Base-by-base conservation (phyloP, 148 eudicot species). In the Arbutus unedo region DNA sequence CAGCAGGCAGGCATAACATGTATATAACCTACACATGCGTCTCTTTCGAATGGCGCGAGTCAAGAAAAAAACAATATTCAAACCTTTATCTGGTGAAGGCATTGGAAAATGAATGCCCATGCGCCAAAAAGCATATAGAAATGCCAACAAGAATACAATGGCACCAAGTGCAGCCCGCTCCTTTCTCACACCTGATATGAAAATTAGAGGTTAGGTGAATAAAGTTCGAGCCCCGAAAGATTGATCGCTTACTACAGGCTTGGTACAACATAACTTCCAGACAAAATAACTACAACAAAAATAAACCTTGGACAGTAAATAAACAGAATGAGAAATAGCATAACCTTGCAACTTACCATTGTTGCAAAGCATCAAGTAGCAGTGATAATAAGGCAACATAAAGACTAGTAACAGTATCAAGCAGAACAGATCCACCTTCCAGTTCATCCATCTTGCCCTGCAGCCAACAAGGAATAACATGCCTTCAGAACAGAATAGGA, bases 101-200 rank as follows among this genome's bases (percentile, higher is more conserved):
- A 96, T 96, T n/a, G 99, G 99, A 87, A 96, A 96, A 81, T 96
- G 99, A 80, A 96, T 92, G 78, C 99, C 99, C 94, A 96, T 89
- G 82, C 97, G 99, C 99, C 99, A 96, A 80, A 96, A 96, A 68
- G 89, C 99, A 87, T 96, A 96, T 48, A 96, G 92, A 79, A 94
- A 96, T 62, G 91, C 95, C 79, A 88, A 83, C 87, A 94, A 90
- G 86, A 96, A 96, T 67, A 96, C 83, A 83, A 93, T 81, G 81
- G 97, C 99, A 76, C 99, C 98, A 80, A 93, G 91, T 85, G 98
- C 93, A 86, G 99, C 99, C 64, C 99, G 91, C 81, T 93, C 98
- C 92, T 91, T 93, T 73, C 99, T 89, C 51, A 96, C 88, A 85
- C 98, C 98, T 95, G 88, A 73, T 53, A 79, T n/a, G 53, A 50